phyloP scores from a whole-genome alignment of 441 rosid genomes.

The Euphorbia neoarborescens region DNA sequence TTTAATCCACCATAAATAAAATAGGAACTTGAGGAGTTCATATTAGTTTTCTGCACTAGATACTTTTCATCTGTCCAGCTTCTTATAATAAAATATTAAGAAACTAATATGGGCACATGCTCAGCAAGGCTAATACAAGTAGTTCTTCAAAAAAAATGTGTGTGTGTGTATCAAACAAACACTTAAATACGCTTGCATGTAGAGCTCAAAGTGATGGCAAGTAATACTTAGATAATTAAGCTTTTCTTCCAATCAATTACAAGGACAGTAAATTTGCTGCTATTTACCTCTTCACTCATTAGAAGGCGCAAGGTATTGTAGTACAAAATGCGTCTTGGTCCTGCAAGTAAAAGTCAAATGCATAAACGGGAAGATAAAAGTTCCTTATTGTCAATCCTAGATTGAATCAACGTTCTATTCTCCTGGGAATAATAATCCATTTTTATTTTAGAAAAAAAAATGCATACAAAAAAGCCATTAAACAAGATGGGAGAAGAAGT shows the following conservation, averaged over 20 bases:
- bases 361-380: background rate
- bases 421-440: background rate
- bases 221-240: background rate
- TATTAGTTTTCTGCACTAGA: background rate
- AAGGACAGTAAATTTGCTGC: constrained; percentile 3
- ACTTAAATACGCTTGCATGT: too few species aligned
- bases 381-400: background rate
- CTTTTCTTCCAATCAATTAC: background rate
- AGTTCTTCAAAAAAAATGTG: background rate
- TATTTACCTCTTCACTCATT: constrained; percentile 67
- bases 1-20: background rate
- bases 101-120: background rate
- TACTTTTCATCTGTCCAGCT: background rate
- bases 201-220: background rate
- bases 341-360: constrained; percentile 30
- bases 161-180: too few species aligned
- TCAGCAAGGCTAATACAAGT: background rate
- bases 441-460: background rate
- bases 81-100: background rate
- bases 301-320: constrained; percentile 52
- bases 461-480: background rate
- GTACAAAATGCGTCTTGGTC: constrained; percentile 64
- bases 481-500: background rate
- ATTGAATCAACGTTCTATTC: background rate
- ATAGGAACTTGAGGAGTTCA: background rate